Conservation (phyloP, 1,284 basidiomycete species). For the Austroboletus niveus region DNA sequence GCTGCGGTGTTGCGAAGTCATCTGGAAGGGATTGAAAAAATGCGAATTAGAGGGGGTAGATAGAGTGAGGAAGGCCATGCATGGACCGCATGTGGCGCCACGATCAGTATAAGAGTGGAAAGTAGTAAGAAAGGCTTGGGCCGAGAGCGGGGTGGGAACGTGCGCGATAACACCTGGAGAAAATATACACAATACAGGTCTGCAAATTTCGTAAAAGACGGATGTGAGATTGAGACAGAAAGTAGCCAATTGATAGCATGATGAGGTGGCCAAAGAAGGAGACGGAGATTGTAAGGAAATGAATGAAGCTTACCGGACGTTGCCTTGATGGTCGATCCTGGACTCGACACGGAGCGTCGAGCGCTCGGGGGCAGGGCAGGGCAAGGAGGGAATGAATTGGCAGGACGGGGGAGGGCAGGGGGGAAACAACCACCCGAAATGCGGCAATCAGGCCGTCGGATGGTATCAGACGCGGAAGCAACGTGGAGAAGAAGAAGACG, state of each 20-base stretch:
- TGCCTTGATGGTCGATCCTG: slow-evolving; percentile 28
- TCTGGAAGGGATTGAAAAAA: slow-evolving; percentile 46
- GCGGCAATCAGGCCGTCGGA: slow-evolving; percentile 3
- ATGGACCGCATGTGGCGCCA: slow-evolving; percentile 28
- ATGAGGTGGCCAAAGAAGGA: slow-evolving; percentile 1
- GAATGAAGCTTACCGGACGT: slow-evolving; percentile 26
- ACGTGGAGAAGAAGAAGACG: slow-evolving; percentile 18
- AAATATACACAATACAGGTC: slow-evolving; percentile 18
- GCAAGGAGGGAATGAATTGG: not conserved
- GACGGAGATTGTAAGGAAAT: slow-evolving; percentile 20
- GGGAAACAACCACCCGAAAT: not conserved
- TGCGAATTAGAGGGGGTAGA: slow-evolving; percentile 41
- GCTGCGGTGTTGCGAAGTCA: slow-evolving; percentile 45
- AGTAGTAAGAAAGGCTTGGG: slow-evolving; percentile 11
- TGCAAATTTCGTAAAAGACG: slow-evolving; percentile 15
- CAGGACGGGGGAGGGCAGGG: not conserved
- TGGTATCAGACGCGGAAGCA: slow-evolving; percentile 20
- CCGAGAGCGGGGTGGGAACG: slow-evolving; percentile 16
- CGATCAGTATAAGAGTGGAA: slow-evolving; percentile 12
- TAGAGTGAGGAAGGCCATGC: slow-evolving; percentile 51
- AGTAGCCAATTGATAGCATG: not conserved
- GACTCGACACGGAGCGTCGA: slow-evolving; percentile 3
- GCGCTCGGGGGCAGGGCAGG: not conserved
- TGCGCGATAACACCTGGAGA: slow-evolving; percentile 17
- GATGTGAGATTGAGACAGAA: slow-evolving; percentile 10